These are phyloP conservation scores for Wallacemonas collosoma DNA, from an alignment of 208 protist species.

Conservation along the genomic window DNA sequence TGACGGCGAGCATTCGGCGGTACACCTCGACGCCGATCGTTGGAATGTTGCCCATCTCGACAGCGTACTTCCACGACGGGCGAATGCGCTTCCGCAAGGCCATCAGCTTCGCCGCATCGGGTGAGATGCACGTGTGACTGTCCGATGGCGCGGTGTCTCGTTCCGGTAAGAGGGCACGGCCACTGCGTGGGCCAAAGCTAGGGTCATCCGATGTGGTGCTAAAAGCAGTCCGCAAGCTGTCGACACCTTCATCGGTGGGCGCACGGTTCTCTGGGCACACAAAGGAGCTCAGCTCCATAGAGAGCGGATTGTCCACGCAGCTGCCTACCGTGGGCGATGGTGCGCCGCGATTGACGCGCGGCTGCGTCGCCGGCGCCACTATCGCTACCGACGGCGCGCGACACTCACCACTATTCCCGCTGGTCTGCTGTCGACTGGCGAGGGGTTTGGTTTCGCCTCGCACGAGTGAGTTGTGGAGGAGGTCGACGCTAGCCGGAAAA, in stretches of 20 bases:
- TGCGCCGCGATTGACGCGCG: not conserved
- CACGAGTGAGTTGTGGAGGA: too few species aligned
- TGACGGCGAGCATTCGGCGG: slow-evolving; percentile 8
- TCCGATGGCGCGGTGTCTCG: not conserved
- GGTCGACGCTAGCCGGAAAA: too few species aligned
- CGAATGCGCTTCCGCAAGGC: not conserved
- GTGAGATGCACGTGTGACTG: not conserved
- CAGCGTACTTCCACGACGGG: slow-evolving; percentile 3
- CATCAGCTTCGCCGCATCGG: not conserved
- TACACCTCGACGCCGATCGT: slow-evolving; percentile 8
- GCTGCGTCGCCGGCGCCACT: not conserved
- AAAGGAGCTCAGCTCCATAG: not conserved
- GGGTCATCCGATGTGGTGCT: not conserved
- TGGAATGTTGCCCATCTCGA: slow-evolving; percentile 1
- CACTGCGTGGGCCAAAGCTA: too few species aligned
- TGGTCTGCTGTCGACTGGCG: too few species aligned
- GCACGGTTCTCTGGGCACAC: not conserved
- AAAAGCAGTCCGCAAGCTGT: not conserved
- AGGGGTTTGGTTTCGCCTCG: too few species aligned
- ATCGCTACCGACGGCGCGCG: too few species aligned
- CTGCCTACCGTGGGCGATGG: too few species aligned
- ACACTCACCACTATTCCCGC: too few species aligned
- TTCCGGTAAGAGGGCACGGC: slow-evolving; percentile 3
- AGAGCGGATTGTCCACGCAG: not conserved
- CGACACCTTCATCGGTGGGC: not conserved